phyloP scores from a whole-genome alignment of 441 rosid genomes.

The Gossypium davidsonii region DNA sequence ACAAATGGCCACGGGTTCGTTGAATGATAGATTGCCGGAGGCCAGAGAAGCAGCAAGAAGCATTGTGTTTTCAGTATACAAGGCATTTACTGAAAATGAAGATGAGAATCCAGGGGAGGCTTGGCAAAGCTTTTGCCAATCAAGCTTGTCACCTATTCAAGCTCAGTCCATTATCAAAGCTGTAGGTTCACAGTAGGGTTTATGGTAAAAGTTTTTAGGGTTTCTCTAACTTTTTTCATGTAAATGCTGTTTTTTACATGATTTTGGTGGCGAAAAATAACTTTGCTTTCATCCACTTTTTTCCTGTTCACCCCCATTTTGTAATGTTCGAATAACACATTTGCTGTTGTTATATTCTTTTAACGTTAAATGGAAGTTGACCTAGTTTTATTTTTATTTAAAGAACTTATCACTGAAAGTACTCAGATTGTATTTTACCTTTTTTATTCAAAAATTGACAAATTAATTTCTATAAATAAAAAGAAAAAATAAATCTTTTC shows the following conservation, averaged over 20 bases:
- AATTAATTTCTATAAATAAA: no score
- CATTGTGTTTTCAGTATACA: constrained; percentile 34
- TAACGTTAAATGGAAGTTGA: no score
- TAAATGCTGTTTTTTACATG: constrained; percentile 10
- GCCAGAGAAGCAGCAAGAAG: constrained; percentile 85
- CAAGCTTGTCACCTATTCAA: constrained; percentile 43
- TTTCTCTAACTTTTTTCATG: neutral
- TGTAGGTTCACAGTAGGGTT: constrained; percentile 21
- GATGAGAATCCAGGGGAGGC: constrained; percentile 53
- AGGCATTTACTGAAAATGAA: constrained; percentile 36
- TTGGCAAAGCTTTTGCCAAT: constrained; percentile 77
- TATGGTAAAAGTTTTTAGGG: neutral
- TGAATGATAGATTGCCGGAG: constrained; percentile 80
- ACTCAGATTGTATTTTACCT: no score
- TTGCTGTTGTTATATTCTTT: neutral
- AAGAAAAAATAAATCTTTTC: no score
- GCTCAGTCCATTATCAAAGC: constrained; percentile 64
- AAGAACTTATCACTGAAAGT: no score
- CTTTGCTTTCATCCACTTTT: neutral
- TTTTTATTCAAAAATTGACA: no score
- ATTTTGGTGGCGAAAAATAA: neutral
- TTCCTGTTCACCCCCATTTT: neutral
- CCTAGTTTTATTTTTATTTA: no score
- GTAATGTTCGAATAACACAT: neutral
- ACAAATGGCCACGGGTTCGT: constrained; percentile 52